phyloP scores from a whole-genome alignment of 441 rosid species.

The Cnidoscolus chayamansa region DNA sequence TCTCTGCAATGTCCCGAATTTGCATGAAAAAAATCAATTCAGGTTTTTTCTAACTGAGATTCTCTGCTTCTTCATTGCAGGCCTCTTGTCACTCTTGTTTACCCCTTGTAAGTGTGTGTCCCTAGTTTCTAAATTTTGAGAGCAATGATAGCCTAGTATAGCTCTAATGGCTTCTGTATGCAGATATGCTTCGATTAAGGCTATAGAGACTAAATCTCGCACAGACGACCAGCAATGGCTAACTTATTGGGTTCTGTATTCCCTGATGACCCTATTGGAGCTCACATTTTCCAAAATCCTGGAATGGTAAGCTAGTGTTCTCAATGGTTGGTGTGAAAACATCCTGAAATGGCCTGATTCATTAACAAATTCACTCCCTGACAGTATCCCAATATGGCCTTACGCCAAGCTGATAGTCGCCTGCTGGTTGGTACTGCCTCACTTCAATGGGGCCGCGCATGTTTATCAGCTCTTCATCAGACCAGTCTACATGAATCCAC shows the following conservation, averaged over 20 bases:
- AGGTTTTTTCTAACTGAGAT: background rate
- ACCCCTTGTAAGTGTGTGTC: constrained; percentile 71
- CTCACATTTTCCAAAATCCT: constrained; percentile 79
- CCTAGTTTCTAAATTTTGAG: background rate
- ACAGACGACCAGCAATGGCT: constrained; percentile 93
- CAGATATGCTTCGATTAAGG: constrained; percentile 83
- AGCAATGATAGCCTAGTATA: background rate
- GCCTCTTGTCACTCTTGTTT: constrained; percentile 82
- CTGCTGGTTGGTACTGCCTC: constrained; percentile 92
- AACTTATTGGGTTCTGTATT: constrained; percentile 93
- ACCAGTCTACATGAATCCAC: constrained; percentile 68
- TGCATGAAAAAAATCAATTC: no score
- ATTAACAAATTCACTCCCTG: background rate
- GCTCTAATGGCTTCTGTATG: constrained; percentile 3
- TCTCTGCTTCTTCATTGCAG: constrained; percentile 34
- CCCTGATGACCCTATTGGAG: constrained; percentile 76
- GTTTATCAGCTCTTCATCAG: constrained; percentile 76
- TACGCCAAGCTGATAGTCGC: constrained; percentile 68
- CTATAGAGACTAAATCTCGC: constrained; percentile 85
- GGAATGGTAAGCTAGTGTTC: constrained; percentile 53
- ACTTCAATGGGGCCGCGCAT: constrained; percentile 93
- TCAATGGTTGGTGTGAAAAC: background rate
- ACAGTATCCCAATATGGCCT: constrained; percentile 84
- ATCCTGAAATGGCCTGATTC: background rate
- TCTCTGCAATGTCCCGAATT: background rate